These are phyloP conservation scores for Rosa rugosa DNA, from an alignment of 306 rosid genomes.

Conservation along the genomic window DNA sequence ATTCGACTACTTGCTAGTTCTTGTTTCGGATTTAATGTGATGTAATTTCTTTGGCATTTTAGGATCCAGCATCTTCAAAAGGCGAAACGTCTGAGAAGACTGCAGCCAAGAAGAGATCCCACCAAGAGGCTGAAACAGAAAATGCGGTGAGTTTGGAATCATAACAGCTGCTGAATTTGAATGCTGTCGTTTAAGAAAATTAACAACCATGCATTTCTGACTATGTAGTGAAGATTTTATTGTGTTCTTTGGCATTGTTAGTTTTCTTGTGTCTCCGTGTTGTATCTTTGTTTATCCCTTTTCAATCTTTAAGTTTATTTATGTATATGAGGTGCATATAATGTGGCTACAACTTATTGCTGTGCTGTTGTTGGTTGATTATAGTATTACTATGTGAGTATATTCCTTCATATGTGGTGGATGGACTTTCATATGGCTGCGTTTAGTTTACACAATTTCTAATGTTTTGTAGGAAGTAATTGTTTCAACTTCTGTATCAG, in stretches of 20 bases:
- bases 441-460: neutral
- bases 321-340: neutral
- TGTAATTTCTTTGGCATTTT: neutral
- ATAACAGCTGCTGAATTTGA: neutral
- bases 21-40: slow-evolving; percentile 1
- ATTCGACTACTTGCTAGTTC: neutral
- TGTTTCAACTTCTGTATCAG: slow-evolving; percentile 30
- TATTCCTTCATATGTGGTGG: neutral
- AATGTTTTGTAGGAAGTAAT: slow-evolving; percentile 32
- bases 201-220: neutral
- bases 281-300: neutral
- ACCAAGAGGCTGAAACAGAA: slow-evolving; percentile 37
- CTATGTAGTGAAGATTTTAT: neutral
- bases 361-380: no score
- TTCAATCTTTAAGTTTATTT: neutral
- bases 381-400: no score
- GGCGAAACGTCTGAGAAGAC: slow-evolving; percentile 48
- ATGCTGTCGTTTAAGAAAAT: neutral
- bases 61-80: slow-evolving; percentile 57
- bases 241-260: no score
- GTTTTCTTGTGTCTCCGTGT: neutral
- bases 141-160: slow-evolving; percentile 41
- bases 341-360: no score
- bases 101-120: slow-evolving; percentile 60
- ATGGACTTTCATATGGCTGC: slow-evolving; percentile 7